Percentiles rank a stretch among this genome's conserved stretches.
phyloP scores from a whole-genome alignment of 257 asterid genomes.

The Scutellaria minor region DNA sequence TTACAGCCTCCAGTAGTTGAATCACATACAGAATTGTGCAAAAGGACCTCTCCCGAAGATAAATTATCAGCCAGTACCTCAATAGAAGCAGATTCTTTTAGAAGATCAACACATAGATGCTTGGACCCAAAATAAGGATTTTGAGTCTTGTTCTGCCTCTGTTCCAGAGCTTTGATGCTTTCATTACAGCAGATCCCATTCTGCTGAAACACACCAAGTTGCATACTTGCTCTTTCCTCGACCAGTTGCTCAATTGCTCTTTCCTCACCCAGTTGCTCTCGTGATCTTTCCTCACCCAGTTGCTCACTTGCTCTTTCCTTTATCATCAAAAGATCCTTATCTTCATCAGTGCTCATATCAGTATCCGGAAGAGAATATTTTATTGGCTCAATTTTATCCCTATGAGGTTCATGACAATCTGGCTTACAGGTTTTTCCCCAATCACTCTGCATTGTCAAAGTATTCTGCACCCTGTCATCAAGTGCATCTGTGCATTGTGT shows the following conservation, averaged over 20 bases:
- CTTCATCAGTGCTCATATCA: constrained; percentile 37
- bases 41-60: constrained; percentile 34
- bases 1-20: constrained; percentile 37
- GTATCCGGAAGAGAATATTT: constrained; percentile 40
- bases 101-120: constrained; percentile 32
- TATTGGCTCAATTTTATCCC: constrained; percentile 36
- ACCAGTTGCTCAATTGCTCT: constrained; percentile 22
- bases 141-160: constrained; percentile 35
- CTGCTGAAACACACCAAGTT: constrained; percentile 36
- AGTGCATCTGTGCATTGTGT: constrained; percentile 34
- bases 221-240: constrained; percentile 36
- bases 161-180: constrained; percentile 31
- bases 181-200: constrained; percentile 32
- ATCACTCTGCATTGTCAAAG: constrained; percentile 33
- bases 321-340: constrained; percentile 32
- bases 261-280: too few species aligned
- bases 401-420: constrained; percentile 42
- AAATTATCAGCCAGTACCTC: constrained; percentile 33
- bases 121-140: constrained; percentile 39
- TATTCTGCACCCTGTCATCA: constrained; percentile 37
- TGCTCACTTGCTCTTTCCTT: constrained; percentile 39
- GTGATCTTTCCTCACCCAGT: background rate
- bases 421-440: constrained; percentile 33
- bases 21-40: constrained; percentile 40
- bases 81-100: constrained; percentile 34